phyloP scores from a whole-genome alignment of 129 eudicot species.

The Artemisia tridentata region DNA sequence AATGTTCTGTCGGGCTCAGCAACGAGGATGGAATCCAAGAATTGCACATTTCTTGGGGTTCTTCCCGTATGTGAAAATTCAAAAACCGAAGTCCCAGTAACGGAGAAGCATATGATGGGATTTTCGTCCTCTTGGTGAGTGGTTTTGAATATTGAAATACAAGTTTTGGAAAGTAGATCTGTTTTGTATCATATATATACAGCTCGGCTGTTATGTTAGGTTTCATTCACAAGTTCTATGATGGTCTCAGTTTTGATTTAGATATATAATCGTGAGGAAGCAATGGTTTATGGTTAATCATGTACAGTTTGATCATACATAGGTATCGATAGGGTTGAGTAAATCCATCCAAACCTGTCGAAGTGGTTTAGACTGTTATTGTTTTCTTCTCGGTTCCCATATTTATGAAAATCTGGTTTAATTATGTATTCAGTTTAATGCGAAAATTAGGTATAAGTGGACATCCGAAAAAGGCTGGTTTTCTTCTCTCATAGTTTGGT shows the following conservation, averaged over 20 bases:
- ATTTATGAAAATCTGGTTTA: not conserved
- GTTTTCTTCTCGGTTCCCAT: not conserved
- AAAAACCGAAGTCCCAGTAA: constrained; percentile 62
- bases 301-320: constrained; percentile 4
- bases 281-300: not conserved
- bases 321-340: not conserved
- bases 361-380: not conserved
- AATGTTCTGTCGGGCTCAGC: constrained; percentile 85
- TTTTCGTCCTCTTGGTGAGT: not conserved
- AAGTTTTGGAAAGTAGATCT: constrained; percentile 9
- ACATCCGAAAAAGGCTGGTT: no score
- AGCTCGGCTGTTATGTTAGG: constrained; percentile 5
- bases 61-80: constrained; percentile 72
- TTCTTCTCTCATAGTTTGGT: no score
- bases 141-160: not conserved
- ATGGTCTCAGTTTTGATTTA: constrained; percentile 14
- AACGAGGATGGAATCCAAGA: constrained; percentile 71
- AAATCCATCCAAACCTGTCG: not conserved
- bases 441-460: no score
- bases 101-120: not conserved
- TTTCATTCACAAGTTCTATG: not conserved
- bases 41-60: constrained; percentile 52
- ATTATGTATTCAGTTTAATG: not conserved
- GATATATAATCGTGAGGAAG: constrained; percentile 5
- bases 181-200: constrained; percentile 18